A percentile compares a stretch with the other conserved stretches of the same genome.
Conservation (phyloP, 2,329 filamentous ascomycete genomes). For the Ceratocystis smalleyi region DNA sequence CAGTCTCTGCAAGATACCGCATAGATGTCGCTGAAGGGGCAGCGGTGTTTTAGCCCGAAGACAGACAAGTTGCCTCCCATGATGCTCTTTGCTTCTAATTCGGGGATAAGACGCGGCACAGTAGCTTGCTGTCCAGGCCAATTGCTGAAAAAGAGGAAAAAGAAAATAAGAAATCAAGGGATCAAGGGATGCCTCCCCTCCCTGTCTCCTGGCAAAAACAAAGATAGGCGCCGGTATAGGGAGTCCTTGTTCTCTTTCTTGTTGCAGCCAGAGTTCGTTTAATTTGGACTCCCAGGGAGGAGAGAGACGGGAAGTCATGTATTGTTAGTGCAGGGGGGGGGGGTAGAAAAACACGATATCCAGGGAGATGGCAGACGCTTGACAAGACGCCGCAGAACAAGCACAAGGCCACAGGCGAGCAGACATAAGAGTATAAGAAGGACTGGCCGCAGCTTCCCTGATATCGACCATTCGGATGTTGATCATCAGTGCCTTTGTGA, state of each 20-base stretch:
- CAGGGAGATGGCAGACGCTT: neutral
- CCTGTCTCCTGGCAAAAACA: neutral
- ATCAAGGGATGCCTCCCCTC: neutral
- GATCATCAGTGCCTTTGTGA: constrained; percentile 1
- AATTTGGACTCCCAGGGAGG: neutral
- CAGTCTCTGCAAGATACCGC: neutral
- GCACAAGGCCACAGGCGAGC: neutral
- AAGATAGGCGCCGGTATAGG: neutral
- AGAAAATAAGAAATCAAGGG: neutral
- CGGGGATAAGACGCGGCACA: neutral
- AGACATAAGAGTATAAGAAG: neutral
- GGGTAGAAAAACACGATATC: neutral
- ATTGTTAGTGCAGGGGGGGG: neutral
- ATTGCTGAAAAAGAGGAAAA: neutral
- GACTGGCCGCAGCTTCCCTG: neutral
- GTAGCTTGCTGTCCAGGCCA: neutral
- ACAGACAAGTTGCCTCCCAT: neutral
- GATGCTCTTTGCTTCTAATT: neutral
- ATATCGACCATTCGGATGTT: neutral
- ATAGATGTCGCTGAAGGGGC: neutral
- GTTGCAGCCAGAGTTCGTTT: neutral
- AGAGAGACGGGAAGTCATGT: neutral
- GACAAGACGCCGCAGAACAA: neutral
- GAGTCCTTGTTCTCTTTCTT: neutral
- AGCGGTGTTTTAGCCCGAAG: neutral